These are phyloP conservation scores for Suhomyces sp. DNA, from an alignment of 805 yeast genomes.

Conservation along the genomic window DNA sequence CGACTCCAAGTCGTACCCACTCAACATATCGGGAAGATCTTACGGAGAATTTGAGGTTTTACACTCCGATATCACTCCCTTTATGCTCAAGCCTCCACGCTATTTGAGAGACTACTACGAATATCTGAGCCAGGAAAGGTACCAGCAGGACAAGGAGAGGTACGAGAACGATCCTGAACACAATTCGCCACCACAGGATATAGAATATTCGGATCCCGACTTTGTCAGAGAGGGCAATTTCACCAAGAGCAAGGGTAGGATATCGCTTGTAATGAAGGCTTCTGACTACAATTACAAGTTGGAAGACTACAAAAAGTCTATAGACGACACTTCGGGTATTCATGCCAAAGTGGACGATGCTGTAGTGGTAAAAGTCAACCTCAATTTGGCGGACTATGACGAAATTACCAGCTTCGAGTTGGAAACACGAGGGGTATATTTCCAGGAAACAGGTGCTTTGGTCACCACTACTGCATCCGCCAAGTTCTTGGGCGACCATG, in stretches of 20 bases:
- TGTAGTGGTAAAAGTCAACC: slow-evolving; percentile 26
- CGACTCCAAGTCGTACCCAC: slow-evolving; percentile 19
- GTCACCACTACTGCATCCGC: slow-evolving; percentile 59
- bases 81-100: slow-evolving; percentile 24
- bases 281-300: slow-evolving; percentile 23
- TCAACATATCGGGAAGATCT: slow-evolving; percentile 35
- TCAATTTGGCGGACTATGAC: slow-evolving; percentile 37
- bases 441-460: slow-evolving; percentile 62
- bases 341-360: slow-evolving; percentile 26
- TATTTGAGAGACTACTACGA: slow-evolving; percentile 30
- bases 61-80: slow-evolving; percentile 5
- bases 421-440: slow-evolving; percentile 59
- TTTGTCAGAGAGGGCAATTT: slow-evolving; percentile 25
- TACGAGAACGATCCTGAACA: slow-evolving; percentile 28
- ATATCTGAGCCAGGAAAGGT: slow-evolving; percentile 19
- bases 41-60: slow-evolving; percentile 29
- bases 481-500: slow-evolving; percentile 59
- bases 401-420: slow-evolving; percentile 52
- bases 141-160: slow-evolving; percentile 23
- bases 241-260: slow-evolving; percentile 23
- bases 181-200: slow-evolving; percentile 13
- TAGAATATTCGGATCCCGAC: slow-evolving; percentile 5
- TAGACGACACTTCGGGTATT: neutral
- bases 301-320: slow-evolving; percentile 7
- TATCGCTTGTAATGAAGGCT: slow-evolving; percentile 21